Evolutionary conservation across 2,329 filamentous ascomycete genomes (phyloP).

Genomic region (Dactylellina leptospora): DNA sequence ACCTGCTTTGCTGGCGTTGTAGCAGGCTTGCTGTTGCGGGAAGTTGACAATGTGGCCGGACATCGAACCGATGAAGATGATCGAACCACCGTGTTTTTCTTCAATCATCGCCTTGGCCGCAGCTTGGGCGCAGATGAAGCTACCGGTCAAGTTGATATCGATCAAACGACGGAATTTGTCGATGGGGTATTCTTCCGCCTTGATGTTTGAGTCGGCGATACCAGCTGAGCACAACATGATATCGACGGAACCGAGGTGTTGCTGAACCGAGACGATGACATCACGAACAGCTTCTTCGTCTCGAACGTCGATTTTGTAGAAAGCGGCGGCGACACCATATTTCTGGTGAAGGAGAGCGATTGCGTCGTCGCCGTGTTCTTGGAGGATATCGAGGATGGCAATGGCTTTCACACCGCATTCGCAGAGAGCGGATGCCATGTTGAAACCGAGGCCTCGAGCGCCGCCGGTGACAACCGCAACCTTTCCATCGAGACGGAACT

Average conservation of each 20-base stretch:
- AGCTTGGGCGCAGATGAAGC: conserved; percentile 79
- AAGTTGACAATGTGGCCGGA: conserved; percentile 85
- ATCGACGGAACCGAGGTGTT: conserved; percentile 74
- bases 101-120: conserved; percentile 77
- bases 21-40: conserved; percentile 82
- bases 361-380: conserved; percentile 75
- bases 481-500: conserved; percentile 75
- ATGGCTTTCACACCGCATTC: conserved; percentile 79
- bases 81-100: conserved; percentile 74
- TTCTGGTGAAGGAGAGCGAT: conserved; percentile 75
- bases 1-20: conserved; percentile 84
- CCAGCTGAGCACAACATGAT: conserved; percentile 82
- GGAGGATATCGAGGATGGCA: conserved; percentile 79
- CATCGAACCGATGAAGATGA: conserved; percentile 82
- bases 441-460: conserved; percentile 78
- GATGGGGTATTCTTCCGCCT: conserved; percentile 78
- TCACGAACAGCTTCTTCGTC: conserved; percentile 75
- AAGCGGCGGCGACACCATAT: conserved; percentile 76
- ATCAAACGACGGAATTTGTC: conserved; percentile 80
- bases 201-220: conserved; percentile 84
- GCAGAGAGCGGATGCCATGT: conserved; percentile 79
- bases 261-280: conserved; percentile 71
- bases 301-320: conserved; percentile 81
- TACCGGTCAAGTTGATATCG: conserved; percentile 82
- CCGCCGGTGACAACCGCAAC: conserved; percentile 77